Base-by-base conservation (phyloP, 2,329 filamentous ascomycete species). In the Calonectria leucothoes region DNA sequence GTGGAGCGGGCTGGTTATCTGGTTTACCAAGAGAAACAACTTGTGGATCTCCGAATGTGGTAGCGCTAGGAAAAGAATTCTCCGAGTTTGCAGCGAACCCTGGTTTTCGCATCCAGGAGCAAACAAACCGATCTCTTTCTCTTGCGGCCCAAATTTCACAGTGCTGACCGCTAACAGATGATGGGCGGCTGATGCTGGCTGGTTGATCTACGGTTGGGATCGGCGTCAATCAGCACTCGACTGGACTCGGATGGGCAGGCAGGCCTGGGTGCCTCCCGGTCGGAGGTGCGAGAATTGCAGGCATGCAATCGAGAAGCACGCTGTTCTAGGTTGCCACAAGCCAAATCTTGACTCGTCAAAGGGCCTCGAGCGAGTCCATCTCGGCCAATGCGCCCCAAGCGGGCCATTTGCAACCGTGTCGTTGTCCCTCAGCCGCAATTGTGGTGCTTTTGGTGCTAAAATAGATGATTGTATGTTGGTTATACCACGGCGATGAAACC, bases 401-500 rank as follows among this genome's bases (percentile, higher is more conserved):
- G 25, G 20, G 61, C 49, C 31, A 55, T 49, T 45, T 31, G 39
- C 55, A 61, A 25, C 15, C 45, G 15, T 51, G n/a, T 20, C 20
- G 25, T 45, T 29, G 7, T 35, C 25, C 52, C 59, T 72, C 55
- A 59, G 74, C 71, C 61, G 71, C 64, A 70, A 71, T 45, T 48
- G 33, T 49, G 69, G 37, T 48, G 39, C 64, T 39, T 48, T 42
- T 48, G 52, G 39, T 31, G 45, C 68, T 55, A 57, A 42, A 64
- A 70, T 57, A 35, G 31, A 42, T 52, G 7, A n/a, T 61, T 37
- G 67, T 61, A 29, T 55, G 72, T 76, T 78, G 78, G 75, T 70
- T 76, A 70, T 66, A 79, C 64, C 72, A 66, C 55, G n/a, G 76
- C 25, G 45, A 76, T 79, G 78, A 80, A 80, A 80, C 78, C 61